A percentile compares a stretch with the other conserved stretches of the same genome.
phyloP scores from a whole-genome alignment of 1,139 yeast genomes.

The Blastobotrys raffinosifermentans region DNA sequence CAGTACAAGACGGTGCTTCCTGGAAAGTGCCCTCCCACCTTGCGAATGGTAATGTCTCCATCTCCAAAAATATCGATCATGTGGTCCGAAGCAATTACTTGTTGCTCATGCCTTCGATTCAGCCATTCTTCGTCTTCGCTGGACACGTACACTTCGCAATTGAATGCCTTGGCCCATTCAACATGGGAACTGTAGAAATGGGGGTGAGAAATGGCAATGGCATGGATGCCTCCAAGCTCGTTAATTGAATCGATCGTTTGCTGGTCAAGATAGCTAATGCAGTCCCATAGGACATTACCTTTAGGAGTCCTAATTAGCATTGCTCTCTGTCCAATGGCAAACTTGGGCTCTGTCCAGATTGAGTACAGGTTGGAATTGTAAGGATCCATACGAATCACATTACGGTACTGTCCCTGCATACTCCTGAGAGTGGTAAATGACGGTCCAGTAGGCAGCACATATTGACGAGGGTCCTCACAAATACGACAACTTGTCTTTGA shows the following conservation, averaged over 20 bases:
- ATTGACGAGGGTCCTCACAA: constrained; percentile 24
- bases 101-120: constrained; percentile 11
- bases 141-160: constrained; percentile 16
- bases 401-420: constrained; percentile 12
- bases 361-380: constrained; percentile 13
- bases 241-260: constrained; percentile 15
- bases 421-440: constrained; percentile 16
- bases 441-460: constrained; percentile 19
- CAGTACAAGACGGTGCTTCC: constrained; percentile 18
- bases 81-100: constrained; percentile 7
- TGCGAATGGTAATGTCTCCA: constrained; percentile 8
- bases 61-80: constrained; percentile 6
- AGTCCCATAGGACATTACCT: constrained; percentile 21
- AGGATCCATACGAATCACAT: constrained; percentile 15
- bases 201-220: constrained; percentile 20
- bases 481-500: constrained; percentile 10
- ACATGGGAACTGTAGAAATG: constrained; percentile 18
- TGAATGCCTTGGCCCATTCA: constrained; percentile 19
- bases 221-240: constrained; percentile 17
- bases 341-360: constrained; percentile 16
- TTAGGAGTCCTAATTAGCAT: constrained; percentile 14
- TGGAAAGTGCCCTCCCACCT: constrained; percentile 22
- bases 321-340: constrained; percentile 23
- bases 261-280: constrained; percentile 19
- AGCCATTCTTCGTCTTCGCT: constrained; percentile 15